A percentile compares a stretch with the other conserved stretches of the same genome.
Evolutionary conservation across 805 yeast species (phyloP).

Genomic region (Lipomyces yamanashiensis): DNA sequence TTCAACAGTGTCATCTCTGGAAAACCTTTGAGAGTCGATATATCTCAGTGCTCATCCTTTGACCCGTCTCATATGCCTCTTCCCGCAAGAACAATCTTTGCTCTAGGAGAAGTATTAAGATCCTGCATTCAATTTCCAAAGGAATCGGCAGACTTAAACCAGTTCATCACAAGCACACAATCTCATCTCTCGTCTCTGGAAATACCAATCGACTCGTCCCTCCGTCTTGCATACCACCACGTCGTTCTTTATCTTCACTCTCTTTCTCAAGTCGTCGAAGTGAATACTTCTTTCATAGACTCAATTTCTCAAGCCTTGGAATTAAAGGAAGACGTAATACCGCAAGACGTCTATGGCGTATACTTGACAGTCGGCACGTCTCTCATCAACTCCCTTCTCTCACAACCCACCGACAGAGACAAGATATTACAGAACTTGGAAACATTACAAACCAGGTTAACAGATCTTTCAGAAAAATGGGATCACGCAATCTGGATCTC

Average conservation of each 20-base stretch:
- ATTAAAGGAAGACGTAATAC: neutral
- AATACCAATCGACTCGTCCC: neutral
- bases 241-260: neutral
- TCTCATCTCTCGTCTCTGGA: neutral
- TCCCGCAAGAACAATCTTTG: no score
- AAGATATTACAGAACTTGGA: neutral
- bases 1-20: neutral
- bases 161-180: neutral
- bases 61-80: no score
- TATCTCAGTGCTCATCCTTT: neutral
- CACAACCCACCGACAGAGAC: neutral
- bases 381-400: neutral
- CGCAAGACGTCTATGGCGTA: neutral
- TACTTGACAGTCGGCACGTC: neutral
- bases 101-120: no score
- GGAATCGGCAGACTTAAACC: neutral
- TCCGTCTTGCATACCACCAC: neutral
- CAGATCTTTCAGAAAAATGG: neutral
- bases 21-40: constrained; percentile 2
- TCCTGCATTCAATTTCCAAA: no score
- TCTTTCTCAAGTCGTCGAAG: neutral
- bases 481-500: constrained; percentile 1
- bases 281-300: neutral
- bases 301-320: neutral
- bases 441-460: neutral